Evolutionary conservation across 805 yeast genomes (phyloP), one percentile per base, ranked within the genome.

Genomic region (Suhomyces xylopsoci): DNA sequence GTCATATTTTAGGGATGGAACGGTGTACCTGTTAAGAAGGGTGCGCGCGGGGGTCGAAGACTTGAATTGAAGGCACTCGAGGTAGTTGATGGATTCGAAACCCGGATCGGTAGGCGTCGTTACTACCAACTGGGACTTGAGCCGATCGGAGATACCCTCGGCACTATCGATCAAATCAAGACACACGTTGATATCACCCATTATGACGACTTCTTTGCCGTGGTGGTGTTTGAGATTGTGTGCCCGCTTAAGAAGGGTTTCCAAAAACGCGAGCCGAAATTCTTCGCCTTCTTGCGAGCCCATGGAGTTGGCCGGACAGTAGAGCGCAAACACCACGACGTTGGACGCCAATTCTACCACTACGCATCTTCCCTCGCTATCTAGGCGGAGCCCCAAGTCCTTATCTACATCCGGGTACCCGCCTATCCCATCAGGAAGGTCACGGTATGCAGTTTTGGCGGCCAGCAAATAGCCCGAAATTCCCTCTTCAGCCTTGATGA

Each of bases 281-380:
- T 60, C 62, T 57, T 84, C 88, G 2, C 84, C 96, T 26, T 82
- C 86, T 24, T 81, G 87, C 0, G 90, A 81, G 0, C 79, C 81
- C 67, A 76, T 75, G 0, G 97, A 89, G 64, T 90, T 90, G 1
- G 98, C 98, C 0, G 98, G 98, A 64, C 97, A 93, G 63, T 93
- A 93, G 4, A 86, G 77, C 0, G 85, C 75, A 45, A 88, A 80
- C 0, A 88, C 66, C 3, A 88, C 88, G 0, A 83, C 62, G 50
- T 83, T 80, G 55, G 76, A 78, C 1, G 84, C 81, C 22, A 92
- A 63, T 62, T 94, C 98, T 0, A 92, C 69, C 5, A 89, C 78
- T 2, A 91, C 78, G 54, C 89, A 81, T 44, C 99, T 74, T 1
- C 98, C 98, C 65, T 94, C 94, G n/a, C 80, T 63, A 63, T 93